Evolutionary conservation across 495 filamentous ascomycete species (phyloP), one percentile per base, ranked within the genome.

Genomic region (Rhypophila decipiens): DNA sequence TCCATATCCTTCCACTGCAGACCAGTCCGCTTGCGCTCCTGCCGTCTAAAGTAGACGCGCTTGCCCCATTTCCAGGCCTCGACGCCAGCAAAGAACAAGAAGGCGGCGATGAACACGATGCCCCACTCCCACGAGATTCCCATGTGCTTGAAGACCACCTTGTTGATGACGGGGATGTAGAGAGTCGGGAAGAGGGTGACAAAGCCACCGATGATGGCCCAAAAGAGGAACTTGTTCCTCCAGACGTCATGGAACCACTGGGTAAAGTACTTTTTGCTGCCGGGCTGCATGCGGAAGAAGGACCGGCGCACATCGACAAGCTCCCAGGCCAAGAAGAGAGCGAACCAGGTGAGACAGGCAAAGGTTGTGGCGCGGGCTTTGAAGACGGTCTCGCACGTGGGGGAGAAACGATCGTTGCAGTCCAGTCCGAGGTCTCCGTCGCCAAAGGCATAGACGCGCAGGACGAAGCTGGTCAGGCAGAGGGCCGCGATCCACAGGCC

Each of bases 301-400:
- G 76, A 80, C 0, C 81, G 74, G 2, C 82, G 77, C 47, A 85
- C 75, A 49, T 83, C 75, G 53, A 86, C 84, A 27, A 87, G 75
- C 61, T 89, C 84, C 83, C 83, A 87, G 2, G 85, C 85, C 1
- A 79, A 73, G 53, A 88, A 78, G 1, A 88, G 75, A 3, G 85
- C 73, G 33, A 87, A 72, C 71, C 82, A 89, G 0, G 86, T 88
- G 2, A 90, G 71, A 24, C 81, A 85, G 3, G 81, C 84, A 51
- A 90, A 94, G 0, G 80, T 82, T 5, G 88, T 84, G 0, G 85
- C 84, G 22, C 88, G 78, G 3, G 86, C 88, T 22, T 82, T 80
- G 64, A 87, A 90, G 1, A 88, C 84, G 0, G 74, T 70, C 0
- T 74, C 72, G 64, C 86, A 90, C 9, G 39, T 61, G 0, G 61